Conservation (phyloP, 306 rosid species). For the Amphicarpaea edgeworthii region DNA sequence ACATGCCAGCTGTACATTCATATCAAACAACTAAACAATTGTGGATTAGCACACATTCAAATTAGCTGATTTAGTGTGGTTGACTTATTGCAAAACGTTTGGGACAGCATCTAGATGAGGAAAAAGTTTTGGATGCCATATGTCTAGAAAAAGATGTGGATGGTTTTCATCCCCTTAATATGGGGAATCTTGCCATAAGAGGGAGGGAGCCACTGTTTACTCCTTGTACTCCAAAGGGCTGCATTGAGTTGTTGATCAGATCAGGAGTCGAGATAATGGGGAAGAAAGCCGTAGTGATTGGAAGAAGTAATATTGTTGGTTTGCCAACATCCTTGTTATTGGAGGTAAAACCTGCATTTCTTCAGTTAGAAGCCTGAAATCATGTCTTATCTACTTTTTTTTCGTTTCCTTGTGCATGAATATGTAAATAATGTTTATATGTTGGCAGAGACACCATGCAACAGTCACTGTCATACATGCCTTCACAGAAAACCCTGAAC, state of each 20-base stretch:
- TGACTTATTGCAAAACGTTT: constrained; percentile 59
- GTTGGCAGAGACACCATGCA: constrained; percentile 88
- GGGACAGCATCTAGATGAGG: constrained; percentile 89
- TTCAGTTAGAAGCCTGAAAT: not conserved
- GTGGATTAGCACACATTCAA: constrained; percentile 40
- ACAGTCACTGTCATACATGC: constrained; percentile 84
- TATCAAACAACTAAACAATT: not conserved
- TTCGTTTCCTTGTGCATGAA: constrained; percentile 17
- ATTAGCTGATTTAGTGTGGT: constrained; percentile 47
- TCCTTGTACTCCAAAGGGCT: constrained; percentile 94
- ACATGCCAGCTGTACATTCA: constrained; percentile 17
- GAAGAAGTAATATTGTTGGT: constrained; percentile 92
- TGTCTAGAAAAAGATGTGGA: constrained; percentile 88
- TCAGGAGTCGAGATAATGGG: constrained; percentile 81
- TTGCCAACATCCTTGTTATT: constrained; percentile 82
- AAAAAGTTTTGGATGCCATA: constrained; percentile 60
- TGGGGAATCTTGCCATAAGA: constrained; percentile 84
- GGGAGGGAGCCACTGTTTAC: constrained; percentile 91
- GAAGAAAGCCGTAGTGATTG: constrained; percentile 88
- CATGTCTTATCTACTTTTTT: constrained; percentile 2
- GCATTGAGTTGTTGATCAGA: constrained; percentile 87
- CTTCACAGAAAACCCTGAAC: constrained; percentile 75
- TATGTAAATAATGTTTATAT: constrained; percentile 11
- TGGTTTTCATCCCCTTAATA: constrained; percentile 88
- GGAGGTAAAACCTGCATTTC: constrained; percentile 64